A percentile compares a stretch with the other conserved stretches of the same genome.
These are phyloP conservation scores for Fusarium musae DNA, from an alignment of 2,329 filamentous ascomycete species.

Conservation along the genomic window DNA sequence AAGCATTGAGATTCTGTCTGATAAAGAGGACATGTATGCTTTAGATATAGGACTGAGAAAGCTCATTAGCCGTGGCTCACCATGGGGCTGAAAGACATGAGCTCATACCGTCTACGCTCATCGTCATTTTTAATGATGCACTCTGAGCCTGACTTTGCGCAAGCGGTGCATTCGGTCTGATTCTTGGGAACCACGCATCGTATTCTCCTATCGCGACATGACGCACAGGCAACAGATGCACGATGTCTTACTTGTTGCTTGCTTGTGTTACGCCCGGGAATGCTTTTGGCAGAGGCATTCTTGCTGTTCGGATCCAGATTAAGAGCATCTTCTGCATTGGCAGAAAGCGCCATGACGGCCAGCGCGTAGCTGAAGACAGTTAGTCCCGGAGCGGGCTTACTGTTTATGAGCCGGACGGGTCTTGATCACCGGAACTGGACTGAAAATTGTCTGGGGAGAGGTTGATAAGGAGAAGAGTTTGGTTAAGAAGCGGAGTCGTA, in stretches of 20 bases:
- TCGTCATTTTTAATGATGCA: slow-evolving; percentile 69
- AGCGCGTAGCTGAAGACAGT: not conserved
- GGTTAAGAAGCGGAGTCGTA: slow-evolving; percentile 26
- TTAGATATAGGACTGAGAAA: slow-evolving; percentile 63
- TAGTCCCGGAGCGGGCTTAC: not conserved
- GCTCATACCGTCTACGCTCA: slow-evolving; percentile 61
- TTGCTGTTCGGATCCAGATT: slow-evolving; percentile 47
- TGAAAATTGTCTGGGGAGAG: not conserved
- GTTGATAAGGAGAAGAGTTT: slow-evolving; percentile 28
- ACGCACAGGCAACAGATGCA: slow-evolving; percentile 66
- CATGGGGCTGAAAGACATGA: not conserved
- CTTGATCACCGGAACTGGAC: not conserved
- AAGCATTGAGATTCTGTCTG: slow-evolving; percentile 63
- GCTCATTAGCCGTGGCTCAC: not conserved
- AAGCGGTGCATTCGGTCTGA: slow-evolving; percentile 62
- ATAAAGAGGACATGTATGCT: slow-evolving; percentile 67
- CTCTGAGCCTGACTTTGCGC: slow-evolving; percentile 60
- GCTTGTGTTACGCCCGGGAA: slow-evolving; percentile 39
- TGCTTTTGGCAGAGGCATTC: slow-evolving; percentile 48
- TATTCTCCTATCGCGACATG: slow-evolving; percentile 59
- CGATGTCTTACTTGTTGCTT: slow-evolving; percentile 57
- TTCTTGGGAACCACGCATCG: slow-evolving; percentile 66
- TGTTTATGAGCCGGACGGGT: not conserved
- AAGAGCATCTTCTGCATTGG: slow-evolving; percentile 26
- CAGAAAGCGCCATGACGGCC: slow-evolving; percentile 31